Conservation (phyloP, 2,329 filamentous ascomycete genomes). For the Chaetomiaceae sp. region DNA sequence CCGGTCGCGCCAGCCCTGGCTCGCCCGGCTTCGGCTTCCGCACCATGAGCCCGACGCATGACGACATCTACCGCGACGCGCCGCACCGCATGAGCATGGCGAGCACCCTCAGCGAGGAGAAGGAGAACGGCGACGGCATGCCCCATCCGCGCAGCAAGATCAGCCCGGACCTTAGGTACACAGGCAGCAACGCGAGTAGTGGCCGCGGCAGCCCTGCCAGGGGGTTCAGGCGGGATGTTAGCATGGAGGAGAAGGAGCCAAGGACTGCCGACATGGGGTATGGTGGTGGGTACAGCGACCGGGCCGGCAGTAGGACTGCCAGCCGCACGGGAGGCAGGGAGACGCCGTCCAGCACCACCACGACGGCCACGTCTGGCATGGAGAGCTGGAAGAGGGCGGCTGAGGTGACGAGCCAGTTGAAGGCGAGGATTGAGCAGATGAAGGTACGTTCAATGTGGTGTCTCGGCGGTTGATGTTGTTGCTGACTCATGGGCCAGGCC, state of each 20-base stretch:
- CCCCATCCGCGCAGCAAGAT: constrained; percentile 48
- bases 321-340: constrained; percentile 22
- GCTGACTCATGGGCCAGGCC: not conserved
- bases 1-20: constrained; percentile 30
- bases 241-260: constrained; percentile 28
- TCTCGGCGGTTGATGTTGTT: constrained; percentile 29
- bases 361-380: constrained; percentile 50
- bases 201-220: constrained; percentile 57
- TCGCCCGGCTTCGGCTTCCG: constrained; percentile 30
- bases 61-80: constrained; percentile 59
- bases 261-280: constrained; percentile 27
- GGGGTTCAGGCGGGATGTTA: constrained; percentile 42
- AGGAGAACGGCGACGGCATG: constrained; percentile 60
- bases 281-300: constrained; percentile 16
- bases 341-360: constrained; percentile 1
- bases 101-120: constrained; percentile 69
- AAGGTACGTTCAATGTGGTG: constrained; percentile 53
- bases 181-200: constrained; percentile 47
- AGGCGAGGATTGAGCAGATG: constrained; percentile 98
- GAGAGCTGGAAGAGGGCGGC: constrained; percentile 98
- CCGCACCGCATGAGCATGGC: constrained; percentile 56
- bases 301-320: constrained; percentile 23
- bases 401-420: constrained; percentile 95
- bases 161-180: constrained; percentile 52
- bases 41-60: constrained; percentile 49